Conservation (phyloP, 495 filamentous ascomycete species). For the Aspergillus avenaceus region DNA sequence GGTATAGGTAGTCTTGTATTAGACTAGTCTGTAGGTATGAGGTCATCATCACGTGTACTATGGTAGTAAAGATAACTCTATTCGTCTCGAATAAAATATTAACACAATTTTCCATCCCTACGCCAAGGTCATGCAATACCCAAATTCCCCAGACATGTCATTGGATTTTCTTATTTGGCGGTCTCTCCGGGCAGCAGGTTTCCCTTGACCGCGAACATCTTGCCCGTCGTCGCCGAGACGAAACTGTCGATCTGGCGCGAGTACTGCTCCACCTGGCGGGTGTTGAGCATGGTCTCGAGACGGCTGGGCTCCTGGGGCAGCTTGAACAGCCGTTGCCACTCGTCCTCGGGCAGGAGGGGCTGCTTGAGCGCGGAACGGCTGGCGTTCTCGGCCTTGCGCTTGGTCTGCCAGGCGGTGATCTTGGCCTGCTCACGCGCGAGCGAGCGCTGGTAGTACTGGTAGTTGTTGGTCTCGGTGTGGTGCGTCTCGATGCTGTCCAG, state of each 20-base stretch:
- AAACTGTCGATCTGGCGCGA: slow-evolving; percentile 97
- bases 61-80: no score
- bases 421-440: slow-evolving; percentile 94
- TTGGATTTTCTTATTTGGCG: slow-evolving; percentile 29
- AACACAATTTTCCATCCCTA: slow-evolving; percentile 50
- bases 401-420: slow-evolving; percentile 91
- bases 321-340: slow-evolving; percentile 98
- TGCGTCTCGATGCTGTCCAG: slow-evolving; percentile 95
- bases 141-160: slow-evolving; percentile 28
- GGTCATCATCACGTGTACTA: slow-evolving; percentile 9
- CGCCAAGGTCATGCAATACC: slow-evolving; percentile 49
- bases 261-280: slow-evolving; percentile 96
- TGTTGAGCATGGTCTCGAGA: slow-evolving; percentile 88
- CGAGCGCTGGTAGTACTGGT: slow-evolving; percentile 96
- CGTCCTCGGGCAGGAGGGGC: slow-evolving; percentile 84
- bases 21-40: neutral
- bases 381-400: slow-evolving; percentile 93
- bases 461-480: slow-evolving; percentile 98
- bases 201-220: slow-evolving; percentile 97
- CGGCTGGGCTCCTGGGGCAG: slow-evolving; percentile 89
- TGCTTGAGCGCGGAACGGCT: slow-evolving; percentile 82
- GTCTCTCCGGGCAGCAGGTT: slow-evolving; percentile 49
- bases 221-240: slow-evolving; percentile 79
- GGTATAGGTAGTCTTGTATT: neutral
- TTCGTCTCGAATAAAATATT: slow-evolving; percentile 36